These are phyloP conservation scores for Trichoderma atrobrunneum DNA, from an alignment of 2,329 filamentous ascomycete genomes.

Conservation along the genomic window DNA sequence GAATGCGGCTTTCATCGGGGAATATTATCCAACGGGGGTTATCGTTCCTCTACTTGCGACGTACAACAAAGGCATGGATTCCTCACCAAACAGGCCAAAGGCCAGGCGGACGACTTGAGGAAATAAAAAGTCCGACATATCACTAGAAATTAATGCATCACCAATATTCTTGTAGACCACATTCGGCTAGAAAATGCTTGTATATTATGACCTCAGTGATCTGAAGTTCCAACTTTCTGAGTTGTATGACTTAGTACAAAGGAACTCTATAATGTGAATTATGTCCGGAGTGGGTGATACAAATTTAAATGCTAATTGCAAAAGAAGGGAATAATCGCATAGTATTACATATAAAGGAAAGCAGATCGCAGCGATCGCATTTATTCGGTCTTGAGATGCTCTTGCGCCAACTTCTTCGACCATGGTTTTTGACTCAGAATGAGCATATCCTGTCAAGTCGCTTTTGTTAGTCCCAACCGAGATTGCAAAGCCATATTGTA, in stretches of 20 bases:
- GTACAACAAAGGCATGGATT: not conserved
- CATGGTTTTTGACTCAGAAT: not conserved
- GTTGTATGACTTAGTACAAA: not conserved
- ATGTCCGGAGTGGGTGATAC: not conserved
- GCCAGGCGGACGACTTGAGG: no score
- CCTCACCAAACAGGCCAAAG: not conserved
- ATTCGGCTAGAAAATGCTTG: not conserved
- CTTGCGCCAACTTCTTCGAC: not conserved
- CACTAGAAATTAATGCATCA: not conserved
- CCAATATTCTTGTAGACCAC: not conserved
- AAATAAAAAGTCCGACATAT: not conserved
- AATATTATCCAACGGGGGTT: not conserved
- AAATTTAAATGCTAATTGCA: not conserved
- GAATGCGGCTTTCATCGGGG: not conserved
- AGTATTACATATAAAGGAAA: not conserved
- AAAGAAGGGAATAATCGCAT: not conserved
- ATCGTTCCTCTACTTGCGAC: not conserved
- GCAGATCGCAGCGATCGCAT: not conserved
- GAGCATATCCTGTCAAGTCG: not conserved
- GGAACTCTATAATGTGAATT: not conserved
- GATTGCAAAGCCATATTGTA: rapidly evolving
- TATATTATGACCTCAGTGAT: not conserved
- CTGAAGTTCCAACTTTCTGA: not conserved
- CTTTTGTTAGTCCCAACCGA: not conserved
- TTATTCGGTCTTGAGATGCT: not conserved